These are phyloP conservation scores for Cicer yamashitae DNA, from an alignment of 306 rosid species.

Conservation along the genomic window DNA sequence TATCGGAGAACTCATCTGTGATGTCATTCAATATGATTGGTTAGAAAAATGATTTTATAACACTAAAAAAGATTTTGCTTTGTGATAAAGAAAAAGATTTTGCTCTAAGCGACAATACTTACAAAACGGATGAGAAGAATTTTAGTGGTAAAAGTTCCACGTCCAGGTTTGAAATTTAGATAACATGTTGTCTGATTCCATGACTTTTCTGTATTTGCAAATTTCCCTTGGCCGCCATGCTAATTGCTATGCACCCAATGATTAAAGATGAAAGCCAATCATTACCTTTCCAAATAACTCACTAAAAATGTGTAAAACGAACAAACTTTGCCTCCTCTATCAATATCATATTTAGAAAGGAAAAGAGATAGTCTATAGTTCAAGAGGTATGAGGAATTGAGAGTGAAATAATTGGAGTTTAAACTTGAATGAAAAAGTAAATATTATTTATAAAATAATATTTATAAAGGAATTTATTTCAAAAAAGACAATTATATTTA, in stretches of 20 bases:
- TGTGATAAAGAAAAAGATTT: not conserved
- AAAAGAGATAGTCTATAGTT: too few species aligned
- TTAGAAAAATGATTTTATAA: not conserved
- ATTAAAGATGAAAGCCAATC: conserved; percentile 45
- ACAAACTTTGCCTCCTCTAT: not conserved
- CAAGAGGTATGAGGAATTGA: too few species aligned
- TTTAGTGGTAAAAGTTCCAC: not conserved
- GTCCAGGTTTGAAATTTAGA: conserved; percentile 23
- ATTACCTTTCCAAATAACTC: conserved; percentile 30
- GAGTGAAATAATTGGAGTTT: too few species aligned
- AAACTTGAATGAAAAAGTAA: too few species aligned
- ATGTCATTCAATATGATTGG: conserved; percentile 8
- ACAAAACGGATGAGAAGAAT: not conserved
- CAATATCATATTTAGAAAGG: too few species aligned
- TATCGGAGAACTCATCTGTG: not conserved
- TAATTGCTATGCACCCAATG: conserved; percentile 31
- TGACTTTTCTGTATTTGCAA: conserved; percentile 8
- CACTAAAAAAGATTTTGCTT: conserved; percentile 7
- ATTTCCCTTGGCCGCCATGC: conserved; percentile 47
- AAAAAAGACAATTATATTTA: too few species aligned
- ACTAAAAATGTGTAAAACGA: not conserved
- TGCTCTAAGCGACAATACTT: not conserved
- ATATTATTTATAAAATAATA: too few species aligned
- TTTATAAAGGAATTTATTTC: too few species aligned
- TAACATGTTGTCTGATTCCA: not conserved